phyloP scores from a whole-genome alignment of 805 yeast genomes.

The Hemisphaericaspora nanyangensis region DNA sequence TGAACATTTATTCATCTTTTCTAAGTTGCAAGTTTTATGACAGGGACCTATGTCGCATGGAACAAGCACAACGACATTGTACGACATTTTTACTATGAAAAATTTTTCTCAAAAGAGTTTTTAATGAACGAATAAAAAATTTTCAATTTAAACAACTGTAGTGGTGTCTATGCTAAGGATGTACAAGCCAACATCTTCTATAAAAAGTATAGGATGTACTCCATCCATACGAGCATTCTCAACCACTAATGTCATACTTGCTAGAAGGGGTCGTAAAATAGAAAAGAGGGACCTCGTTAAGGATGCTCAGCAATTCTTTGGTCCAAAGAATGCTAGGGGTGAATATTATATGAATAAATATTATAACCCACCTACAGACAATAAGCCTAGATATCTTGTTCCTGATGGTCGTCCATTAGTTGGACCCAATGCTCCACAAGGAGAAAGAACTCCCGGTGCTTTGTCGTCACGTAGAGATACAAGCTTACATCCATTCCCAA shows the following conservation, averaged over 20 bases:
- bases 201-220: neutral
- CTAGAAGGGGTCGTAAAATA: neutral
- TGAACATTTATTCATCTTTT: too few relatives aligned
- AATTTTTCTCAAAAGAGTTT: too few relatives aligned
- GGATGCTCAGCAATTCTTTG: conserved; percentile 36
- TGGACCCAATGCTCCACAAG: neutral
- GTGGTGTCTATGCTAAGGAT: too few relatives aligned
- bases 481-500: conserved; percentile 76
- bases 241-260: neutral
- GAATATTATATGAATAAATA: conserved; percentile 76
- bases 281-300: conserved; percentile 8
- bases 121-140: too few relatives aligned
- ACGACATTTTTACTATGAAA: too few relatives aligned
- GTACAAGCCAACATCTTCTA: neutral
- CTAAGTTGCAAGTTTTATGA: too few relatives aligned
- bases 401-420: conserved; percentile 44
- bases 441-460: neutral
- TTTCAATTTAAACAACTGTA: too few relatives aligned
- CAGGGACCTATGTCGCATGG: too few relatives aligned
- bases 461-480: conserved; percentile 18
- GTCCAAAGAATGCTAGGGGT: conserved; percentile 81
- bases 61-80: too few relatives aligned
- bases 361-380: conserved; percentile 61
- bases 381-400: conserved; percentile 68
- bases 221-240: conserved; percentile 1